phyloP scores from a whole-genome alignment of 139 green algal genomes.

The Chlamydomonas eustigma region DNA sequence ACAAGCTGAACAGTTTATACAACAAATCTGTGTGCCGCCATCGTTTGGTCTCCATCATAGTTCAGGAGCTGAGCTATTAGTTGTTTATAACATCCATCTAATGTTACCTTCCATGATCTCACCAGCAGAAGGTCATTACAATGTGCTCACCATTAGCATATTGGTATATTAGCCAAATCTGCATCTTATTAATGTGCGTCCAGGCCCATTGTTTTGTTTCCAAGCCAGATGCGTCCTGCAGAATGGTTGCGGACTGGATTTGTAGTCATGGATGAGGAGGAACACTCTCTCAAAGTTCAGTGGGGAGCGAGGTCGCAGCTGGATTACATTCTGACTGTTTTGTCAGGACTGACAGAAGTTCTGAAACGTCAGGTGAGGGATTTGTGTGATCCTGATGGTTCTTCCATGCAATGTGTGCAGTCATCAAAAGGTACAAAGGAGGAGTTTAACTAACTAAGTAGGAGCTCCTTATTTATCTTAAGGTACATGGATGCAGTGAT shows the following conservation, averaged over 20 bases:
- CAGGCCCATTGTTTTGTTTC: not conserved
- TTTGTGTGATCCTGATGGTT: not conserved
- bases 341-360: not conserved
- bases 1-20: not conserved
- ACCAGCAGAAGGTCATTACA: not conserved
- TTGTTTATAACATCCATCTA: no score
- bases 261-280: not conserved
- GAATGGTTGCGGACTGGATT: not conserved
- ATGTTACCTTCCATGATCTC: not conserved
- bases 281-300: not conserved
- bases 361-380: not conserved
- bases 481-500: no score
- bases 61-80: no score
- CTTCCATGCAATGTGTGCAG: not conserved
- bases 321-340: not conserved
- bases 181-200: not conserved
- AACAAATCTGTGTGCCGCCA: not conserved
- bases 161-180: not conserved
- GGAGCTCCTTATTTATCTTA: no score
- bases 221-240: not conserved
- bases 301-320: not conserved
- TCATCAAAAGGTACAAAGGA: not conserved
- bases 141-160: not conserved
- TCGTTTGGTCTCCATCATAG: not conserved
- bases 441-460: not conserved